Conservation (phyloP, 1,139 yeast species). For the Hansenula lynferdii region DNA sequence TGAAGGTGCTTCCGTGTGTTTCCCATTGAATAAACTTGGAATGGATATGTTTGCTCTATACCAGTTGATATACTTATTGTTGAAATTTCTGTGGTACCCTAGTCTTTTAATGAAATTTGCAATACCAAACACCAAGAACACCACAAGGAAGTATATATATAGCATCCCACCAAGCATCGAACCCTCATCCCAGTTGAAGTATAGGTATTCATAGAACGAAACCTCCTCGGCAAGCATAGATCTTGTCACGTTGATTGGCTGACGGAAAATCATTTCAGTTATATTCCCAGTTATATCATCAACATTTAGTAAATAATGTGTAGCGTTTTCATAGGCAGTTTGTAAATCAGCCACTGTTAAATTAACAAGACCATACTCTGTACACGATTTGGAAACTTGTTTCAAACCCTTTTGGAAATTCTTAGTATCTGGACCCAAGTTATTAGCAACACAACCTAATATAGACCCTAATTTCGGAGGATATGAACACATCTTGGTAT, state of each 20-base stretch:
- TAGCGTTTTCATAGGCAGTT: conserved; percentile 33
- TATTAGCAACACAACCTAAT: too few relatives aligned
- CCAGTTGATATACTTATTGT: conserved; percentile 12
- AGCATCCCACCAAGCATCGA: conserved; percentile 6
- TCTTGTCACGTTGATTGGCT: conserved; percentile 1
- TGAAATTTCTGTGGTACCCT: conserved; percentile 12
- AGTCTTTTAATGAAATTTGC: conserved; percentile 5
- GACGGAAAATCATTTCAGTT: too few relatives aligned
- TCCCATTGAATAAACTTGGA: conserved; percentile 15
- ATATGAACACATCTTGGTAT: too few relatives aligned
- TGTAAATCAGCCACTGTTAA: conserved; percentile 25
- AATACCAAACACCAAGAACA: conserved; percentile 6
- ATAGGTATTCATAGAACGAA: neutral
- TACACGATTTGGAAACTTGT: too few relatives aligned
- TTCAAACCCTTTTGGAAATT: too few relatives aligned
- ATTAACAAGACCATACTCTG: neutral
- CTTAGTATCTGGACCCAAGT: too few relatives aligned
- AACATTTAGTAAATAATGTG: too few relatives aligned
- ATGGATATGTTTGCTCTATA: conserved; percentile 15
- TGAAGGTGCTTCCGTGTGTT: conserved; percentile 9
- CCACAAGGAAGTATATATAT: conserved; percentile 8
- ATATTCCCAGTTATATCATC: too few relatives aligned
- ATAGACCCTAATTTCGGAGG: too few relatives aligned
- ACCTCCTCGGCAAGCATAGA: conserved; percentile 2
- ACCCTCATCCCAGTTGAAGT: conserved; percentile 14